Conservation (phyloP, 2,329 filamentous ascomycete genomes). For the Pestalotiopsis sp. region DNA sequence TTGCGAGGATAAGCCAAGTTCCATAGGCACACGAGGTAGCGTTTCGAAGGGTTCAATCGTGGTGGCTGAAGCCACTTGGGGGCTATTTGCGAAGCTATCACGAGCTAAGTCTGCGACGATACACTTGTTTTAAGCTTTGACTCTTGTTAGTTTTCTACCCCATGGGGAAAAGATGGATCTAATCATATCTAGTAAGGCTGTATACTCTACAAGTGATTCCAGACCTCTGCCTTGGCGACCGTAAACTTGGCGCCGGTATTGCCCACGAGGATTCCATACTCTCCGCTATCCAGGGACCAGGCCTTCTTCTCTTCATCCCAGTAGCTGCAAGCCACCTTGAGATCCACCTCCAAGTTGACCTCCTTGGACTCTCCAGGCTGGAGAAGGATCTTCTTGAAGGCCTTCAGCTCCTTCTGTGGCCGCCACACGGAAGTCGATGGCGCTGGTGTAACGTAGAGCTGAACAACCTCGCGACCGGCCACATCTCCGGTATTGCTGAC, state of each 20-base stretch:
- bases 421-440: slow-evolving; percentile 7
- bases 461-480: slow-evolving; percentile 51
- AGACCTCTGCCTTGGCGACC: background rate
- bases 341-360: background rate
- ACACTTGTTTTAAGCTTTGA: no score
- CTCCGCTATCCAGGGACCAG: background rate
- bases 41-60: no score
- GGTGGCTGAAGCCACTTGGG: no score
- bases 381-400: slow-evolving; percentile 17
- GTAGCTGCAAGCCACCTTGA: slow-evolving; percentile 8
- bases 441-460: slow-evolving; percentile 50
- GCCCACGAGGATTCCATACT: slow-evolving; percentile 3
- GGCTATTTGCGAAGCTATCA: no score
- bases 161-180: background rate
- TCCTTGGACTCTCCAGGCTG: slow-evolving; percentile 6
- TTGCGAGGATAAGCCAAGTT: no score
- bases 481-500: slow-evolving; percentile 55
- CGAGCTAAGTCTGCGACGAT: no score
- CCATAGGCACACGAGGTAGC: no score
- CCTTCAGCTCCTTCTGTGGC: slow-evolving; percentile 21
- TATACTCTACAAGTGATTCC: slow-evolving; percentile 9
- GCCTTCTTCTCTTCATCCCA: slow-evolving; percentile 4
- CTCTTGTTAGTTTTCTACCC: background rate
- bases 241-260: background rate
- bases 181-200: background rate